Evolutionary conservation across 2,329 filamentous ascomycete genomes (phyloP).

Genomic region (Ophiostoma ulmi): DNA sequence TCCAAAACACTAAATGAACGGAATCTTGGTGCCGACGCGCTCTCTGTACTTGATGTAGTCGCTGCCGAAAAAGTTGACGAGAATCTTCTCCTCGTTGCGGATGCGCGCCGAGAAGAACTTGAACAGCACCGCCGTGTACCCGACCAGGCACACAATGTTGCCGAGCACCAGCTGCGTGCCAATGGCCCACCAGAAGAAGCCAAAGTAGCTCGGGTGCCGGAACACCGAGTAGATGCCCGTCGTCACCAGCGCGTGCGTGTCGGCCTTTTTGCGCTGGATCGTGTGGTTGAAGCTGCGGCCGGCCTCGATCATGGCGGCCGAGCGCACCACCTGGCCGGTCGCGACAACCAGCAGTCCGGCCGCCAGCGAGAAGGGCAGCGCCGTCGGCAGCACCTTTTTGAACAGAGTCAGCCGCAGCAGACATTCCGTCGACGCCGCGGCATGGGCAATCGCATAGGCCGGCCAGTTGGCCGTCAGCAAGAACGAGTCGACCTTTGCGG

Average conservation of each 20-base stretch:
- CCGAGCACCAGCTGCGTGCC: slow-evolving; percentile 88
- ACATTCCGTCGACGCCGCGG: slow-evolving; percentile 68
- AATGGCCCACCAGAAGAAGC: slow-evolving; percentile 98
- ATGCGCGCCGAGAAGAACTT: slow-evolving; percentile 76
- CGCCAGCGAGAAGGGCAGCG: slow-evolving; percentile 44
- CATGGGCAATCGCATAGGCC: slow-evolving; percentile 78
- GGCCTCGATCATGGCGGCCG: slow-evolving; percentile 82
- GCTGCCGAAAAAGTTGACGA: slow-evolving; percentile 76
- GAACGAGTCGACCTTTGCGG: slow-evolving; percentile 69
- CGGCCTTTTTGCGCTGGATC: slow-evolving; percentile 65
- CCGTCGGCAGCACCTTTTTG: neutral
- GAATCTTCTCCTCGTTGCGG: slow-evolving; percentile 67
- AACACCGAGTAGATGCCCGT: slow-evolving; percentile 70
- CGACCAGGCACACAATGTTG: slow-evolving; percentile 71
- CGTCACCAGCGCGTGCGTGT: slow-evolving; percentile 74
- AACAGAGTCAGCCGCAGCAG: slow-evolving; percentile 43
- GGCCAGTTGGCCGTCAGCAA: slow-evolving; percentile 80
- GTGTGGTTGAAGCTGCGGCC: slow-evolving; percentile 89
- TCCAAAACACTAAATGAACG: slow-evolving; percentile 53
- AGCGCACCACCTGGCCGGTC: slow-evolving; percentile 69
- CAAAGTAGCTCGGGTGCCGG: slow-evolving; percentile 91
- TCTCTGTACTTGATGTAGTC: slow-evolving; percentile 72
- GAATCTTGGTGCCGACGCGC: slow-evolving; percentile 71
- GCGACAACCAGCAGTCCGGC: slow-evolving; percentile 59
- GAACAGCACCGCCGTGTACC: slow-evolving; percentile 73